phyloP scores from a whole-genome alignment of 2,329 filamentous ascomycete genomes.

The Curvularia eragrostidis region DNA sequence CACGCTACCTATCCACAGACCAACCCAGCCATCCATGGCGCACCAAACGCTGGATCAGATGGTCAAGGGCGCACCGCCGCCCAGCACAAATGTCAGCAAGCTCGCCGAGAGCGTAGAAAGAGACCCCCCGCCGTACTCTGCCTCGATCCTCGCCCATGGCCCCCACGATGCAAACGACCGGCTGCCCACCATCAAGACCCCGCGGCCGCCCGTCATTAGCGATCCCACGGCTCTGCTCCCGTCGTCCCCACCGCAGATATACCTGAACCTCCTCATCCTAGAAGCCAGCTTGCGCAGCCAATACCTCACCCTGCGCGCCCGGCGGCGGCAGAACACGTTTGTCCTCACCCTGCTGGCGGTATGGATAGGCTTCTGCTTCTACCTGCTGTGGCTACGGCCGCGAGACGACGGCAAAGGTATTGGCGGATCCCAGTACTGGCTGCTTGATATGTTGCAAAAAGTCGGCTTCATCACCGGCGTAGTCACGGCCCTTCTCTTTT shows the following conservation, averaged over 20 bases:
- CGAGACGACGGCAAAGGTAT: slow-evolving; percentile 90
- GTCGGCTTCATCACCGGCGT: slow-evolving; percentile 90
- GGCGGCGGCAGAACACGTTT: slow-evolving; percentile 90
- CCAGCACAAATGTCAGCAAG: slow-evolving; percentile 55
- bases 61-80: slow-evolving; percentile 84
- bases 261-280: slow-evolving; percentile 95
- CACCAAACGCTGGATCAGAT: slow-evolving; percentile 74
- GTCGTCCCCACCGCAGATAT: slow-evolving; percentile 94
- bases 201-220: slow-evolving; percentile 50
- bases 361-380: slow-evolving; percentile 86
- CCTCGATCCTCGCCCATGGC: slow-evolving; percentile 20
- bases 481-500: slow-evolving; percentile 84
- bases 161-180: slow-evolving; percentile 49
- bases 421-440: slow-evolving; percentile 95
- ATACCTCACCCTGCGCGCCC: slow-evolving; percentile 86
- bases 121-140: slow-evolving; percentile 24
- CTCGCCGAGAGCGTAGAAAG: slow-evolving; percentile 15
- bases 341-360: slow-evolving; percentile 79
- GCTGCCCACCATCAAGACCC: slow-evolving; percentile 49
- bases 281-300: slow-evolving; percentile 92
- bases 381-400: slow-evolving; percentile 93
- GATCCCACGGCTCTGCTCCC: slow-evolving; percentile 83
- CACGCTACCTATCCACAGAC: not conserved
- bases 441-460: slow-evolving; percentile 87
- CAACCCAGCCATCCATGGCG: slow-evolving; percentile 13